Evolutionary conservation across 2,329 filamentous ascomycete species (phyloP).

Genomic region (Aspergillus persii): DNA sequence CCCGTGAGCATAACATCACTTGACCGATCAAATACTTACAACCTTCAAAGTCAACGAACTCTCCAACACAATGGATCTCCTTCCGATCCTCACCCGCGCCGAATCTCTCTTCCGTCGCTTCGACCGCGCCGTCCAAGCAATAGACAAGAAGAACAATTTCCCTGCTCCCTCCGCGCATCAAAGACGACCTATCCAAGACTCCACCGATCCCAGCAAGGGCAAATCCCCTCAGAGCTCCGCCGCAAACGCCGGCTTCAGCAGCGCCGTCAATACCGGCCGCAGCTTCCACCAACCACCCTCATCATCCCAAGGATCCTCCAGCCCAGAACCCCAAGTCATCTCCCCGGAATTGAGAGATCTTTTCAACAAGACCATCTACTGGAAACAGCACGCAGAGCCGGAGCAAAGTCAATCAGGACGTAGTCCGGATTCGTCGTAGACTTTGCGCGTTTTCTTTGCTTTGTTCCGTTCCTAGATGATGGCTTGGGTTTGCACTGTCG

Average conservation of each 20-base stretch:
- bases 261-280: slow-evolving; percentile 15
- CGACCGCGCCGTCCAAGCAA: slow-evolving; percentile 80
- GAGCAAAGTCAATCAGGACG: background rate
- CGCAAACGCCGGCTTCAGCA: slow-evolving; percentile 24
- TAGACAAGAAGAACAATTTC: slow-evolving; percentile 89
- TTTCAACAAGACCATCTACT: slow-evolving; percentile 58
- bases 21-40: background rate
- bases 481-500: background rate
- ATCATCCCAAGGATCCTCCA: background rate
- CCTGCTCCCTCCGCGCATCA: slow-evolving; percentile 54
- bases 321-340: slow-evolving; percentile 52
- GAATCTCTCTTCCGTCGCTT: slow-evolving; percentile 87
- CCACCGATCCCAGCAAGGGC: slow-evolving; percentile 26
- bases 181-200: slow-evolving; percentile 39
- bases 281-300: background rate
- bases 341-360: slow-evolving; percentile 62
- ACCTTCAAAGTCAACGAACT: slow-evolving; percentile 79
- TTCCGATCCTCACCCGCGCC: slow-evolving; percentile 80
- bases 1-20: background rate
- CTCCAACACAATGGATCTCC: slow-evolving; percentile 86
- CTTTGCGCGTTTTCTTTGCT: background rate
- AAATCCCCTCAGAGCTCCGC: slow-evolving; percentile 28
- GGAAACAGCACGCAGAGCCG: slow-evolving; percentile 32
- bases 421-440: background rate
- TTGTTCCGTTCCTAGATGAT: background rate